phyloP scores from a whole-genome alignment of 306 rosid genomes.

The Rosa multiflora region DNA sequence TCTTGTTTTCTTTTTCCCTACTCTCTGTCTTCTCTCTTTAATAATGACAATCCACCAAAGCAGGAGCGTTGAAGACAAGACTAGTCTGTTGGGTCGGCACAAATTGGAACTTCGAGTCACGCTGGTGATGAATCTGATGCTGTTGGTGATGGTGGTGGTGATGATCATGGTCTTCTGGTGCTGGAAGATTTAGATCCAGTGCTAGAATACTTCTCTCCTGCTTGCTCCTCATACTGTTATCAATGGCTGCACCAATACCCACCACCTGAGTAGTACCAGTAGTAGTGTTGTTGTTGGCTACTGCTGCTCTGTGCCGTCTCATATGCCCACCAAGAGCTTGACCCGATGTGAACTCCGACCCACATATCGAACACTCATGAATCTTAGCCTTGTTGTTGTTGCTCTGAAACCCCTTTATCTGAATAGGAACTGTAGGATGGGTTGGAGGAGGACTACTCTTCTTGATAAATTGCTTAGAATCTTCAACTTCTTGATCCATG shows the following conservation, averaged over 20 bases:
- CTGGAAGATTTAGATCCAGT: slow-evolving; percentile 92
- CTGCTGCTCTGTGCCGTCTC: slow-evolving; percentile 67
- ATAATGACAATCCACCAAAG: slow-evolving; percentile 89
- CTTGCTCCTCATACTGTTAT: slow-evolving; percentile 17
- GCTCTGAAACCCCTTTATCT: slow-evolving; percentile 17
- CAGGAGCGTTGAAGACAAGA: slow-evolving; percentile 58
- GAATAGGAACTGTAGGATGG: slow-evolving; percentile 20
- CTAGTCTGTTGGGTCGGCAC: slow-evolving; percentile 36
- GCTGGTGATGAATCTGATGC: slow-evolving; percentile 36
- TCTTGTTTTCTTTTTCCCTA: slow-evolving; percentile 2
- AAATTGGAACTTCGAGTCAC: slow-evolving; percentile 55
- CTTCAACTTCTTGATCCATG: not conserved
- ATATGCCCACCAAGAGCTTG: slow-evolving; percentile 97
- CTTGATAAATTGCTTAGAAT: slow-evolving; percentile 15
- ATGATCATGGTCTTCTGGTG: slow-evolving; percentile 76
- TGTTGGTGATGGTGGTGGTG: slow-evolving; percentile 1
- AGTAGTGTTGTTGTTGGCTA: slow-evolving; percentile 20
- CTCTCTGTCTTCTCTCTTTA: slow-evolving; percentile 28
- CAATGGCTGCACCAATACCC: not conserved
- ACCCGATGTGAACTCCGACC: slow-evolving; percentile 78
- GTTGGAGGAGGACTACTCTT: slow-evolving; percentile 1
- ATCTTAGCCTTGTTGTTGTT: slow-evolving; percentile 45
- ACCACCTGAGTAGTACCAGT: not conserved
- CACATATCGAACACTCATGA: slow-evolving; percentile 93
- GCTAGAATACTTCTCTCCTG: slow-evolving; percentile 41